Conservation (phyloP, 441 rosid species). For the Croton setiger region DNA sequence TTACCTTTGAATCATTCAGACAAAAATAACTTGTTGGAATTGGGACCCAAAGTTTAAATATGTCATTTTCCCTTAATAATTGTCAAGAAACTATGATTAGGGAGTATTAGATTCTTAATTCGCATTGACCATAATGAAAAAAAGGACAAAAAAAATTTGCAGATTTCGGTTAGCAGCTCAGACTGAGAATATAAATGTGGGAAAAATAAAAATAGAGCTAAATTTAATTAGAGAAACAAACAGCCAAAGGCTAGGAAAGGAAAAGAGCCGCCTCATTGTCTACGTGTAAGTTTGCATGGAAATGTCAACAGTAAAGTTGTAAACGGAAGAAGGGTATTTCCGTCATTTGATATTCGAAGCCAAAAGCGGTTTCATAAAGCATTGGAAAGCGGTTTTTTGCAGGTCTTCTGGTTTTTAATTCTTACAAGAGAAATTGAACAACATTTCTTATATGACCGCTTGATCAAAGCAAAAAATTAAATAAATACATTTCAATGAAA, state of each 20-base stretch:
- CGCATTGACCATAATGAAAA: not conserved
- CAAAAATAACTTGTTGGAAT: too few relatives aligned
- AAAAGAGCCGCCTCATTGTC: slow-evolving; percentile 37
- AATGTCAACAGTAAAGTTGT: slow-evolving; percentile 27
- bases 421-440: slow-evolving; percentile 29
- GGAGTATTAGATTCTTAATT: not conserved
- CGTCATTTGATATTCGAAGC: slow-evolving; percentile 22
- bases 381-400: slow-evolving; percentile 20
- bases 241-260: not conserved
- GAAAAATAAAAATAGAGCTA: not conserved
- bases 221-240: not conserved
- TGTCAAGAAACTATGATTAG: not conserved
- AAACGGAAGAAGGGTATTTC: slow-evolving; percentile 14
- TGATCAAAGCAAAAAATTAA: too few relatives aligned
- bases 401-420: slow-evolving; percentile 19
- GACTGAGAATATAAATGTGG: not conserved
- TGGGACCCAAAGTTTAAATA: too few relatives aligned
- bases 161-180: not conserved
- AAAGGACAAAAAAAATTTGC: not conserved
- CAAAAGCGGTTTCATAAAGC: slow-evolving; percentile 21
- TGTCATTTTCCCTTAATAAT: too few relatives aligned
- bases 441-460: slow-evolving; percentile 46
- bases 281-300: slow-evolving; percentile 58
- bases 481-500: slow-evolving; percentile 14
- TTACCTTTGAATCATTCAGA: too few relatives aligned